Base-by-base conservation (phyloP, 345 rosid genomes). In the Heritiera littoralis region DNA sequence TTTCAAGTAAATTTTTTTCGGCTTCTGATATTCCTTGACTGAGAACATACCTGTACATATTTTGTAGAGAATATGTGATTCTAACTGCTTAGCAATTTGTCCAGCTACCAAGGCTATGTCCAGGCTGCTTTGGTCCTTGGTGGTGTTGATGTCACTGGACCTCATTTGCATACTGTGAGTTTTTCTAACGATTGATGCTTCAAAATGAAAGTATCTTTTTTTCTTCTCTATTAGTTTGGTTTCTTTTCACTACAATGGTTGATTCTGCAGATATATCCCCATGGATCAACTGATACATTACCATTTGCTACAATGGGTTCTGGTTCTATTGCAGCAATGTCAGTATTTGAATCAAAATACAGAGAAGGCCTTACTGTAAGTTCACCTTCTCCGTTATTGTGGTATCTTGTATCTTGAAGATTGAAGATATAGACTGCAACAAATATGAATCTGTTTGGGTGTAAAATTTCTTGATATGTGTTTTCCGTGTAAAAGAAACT, bases 251-350 rank as follows among this genome's bases (percentile, higher is more conserved):
- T 77, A 43, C 4, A 52, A 49, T 84, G 78, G 40, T 65, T 69
- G 66, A 12, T 78, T 65, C 58, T 79, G 80, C 86, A 93, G 98
- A 93, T 93, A 80, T 91, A 91, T 79, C 95, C 97, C 0, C 98
- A 91, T 66, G 98, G 96, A 78, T 93, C 96, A 52, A 90, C 96
- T 58, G 95, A 91, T 81, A 91, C 96, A 13, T 85, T 93, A 80
- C 98, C 98, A 76, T 93, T 88, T 72, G 96, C 98, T 2, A 93
- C 98, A 41, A 93, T 93, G 97, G 97, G 95, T 17, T 93, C 97
- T 81, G 95, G 97, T 81, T 91, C 97, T 71, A 91, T 93, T 61
- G 97, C 97, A 81, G 95, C 97, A 55, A 91, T 93, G 95, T 78
- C 94, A 72, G 84, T 90, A 51, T 93, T 93, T 79, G 95, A 93